Conservation (phyloP, 2,329 filamentous ascomycete species). For the Hymenoscyphus infarciens region DNA sequence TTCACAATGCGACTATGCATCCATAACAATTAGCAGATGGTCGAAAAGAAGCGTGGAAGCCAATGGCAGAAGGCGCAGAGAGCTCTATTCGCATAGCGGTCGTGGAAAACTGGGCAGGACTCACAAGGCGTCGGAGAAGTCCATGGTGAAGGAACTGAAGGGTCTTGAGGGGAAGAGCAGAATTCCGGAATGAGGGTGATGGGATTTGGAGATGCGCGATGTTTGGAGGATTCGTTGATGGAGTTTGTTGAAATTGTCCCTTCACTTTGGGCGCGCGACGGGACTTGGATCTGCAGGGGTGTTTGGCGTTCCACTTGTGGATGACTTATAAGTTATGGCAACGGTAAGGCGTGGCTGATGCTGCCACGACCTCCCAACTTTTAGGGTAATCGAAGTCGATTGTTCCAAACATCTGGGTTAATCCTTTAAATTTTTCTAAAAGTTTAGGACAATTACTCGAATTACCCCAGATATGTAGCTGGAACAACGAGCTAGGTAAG, state of each 20-base stretch:
- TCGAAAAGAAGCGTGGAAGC: conserved; percentile 11
- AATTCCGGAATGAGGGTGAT: background rate
- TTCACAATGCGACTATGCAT: conserved; percentile 83
- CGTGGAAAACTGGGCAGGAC: conserved; percentile 37
- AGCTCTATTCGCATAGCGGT: conserved; percentile 17
- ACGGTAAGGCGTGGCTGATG: background rate
- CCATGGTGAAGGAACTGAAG: conserved; percentile 55
- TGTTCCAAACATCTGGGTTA: too few species aligned
- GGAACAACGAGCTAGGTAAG: too few species aligned
- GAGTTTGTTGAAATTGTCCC: background rate
- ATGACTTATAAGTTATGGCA: too few species aligned
- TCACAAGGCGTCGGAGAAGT: conserved; percentile 90
- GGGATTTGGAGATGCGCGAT: background rate
- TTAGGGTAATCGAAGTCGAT: too few species aligned
- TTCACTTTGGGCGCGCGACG: background rate
- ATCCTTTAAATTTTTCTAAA: too few species aligned
- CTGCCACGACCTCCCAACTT: too few species aligned
- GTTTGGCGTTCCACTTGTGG: background rate
- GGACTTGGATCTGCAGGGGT: background rate
- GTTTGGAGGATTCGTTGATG: background rate
- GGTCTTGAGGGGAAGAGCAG: background rate
- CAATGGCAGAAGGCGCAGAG: conserved; percentile 20
- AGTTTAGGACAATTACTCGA: too few species aligned
- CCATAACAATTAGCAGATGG: conserved; percentile 30
- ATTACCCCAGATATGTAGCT: too few species aligned